Evolutionary conservation across 768 basidiomycete species (phyloP), one percentile per base, ranked within the genome.

Genomic region (Scleroderma bovista): DNA sequence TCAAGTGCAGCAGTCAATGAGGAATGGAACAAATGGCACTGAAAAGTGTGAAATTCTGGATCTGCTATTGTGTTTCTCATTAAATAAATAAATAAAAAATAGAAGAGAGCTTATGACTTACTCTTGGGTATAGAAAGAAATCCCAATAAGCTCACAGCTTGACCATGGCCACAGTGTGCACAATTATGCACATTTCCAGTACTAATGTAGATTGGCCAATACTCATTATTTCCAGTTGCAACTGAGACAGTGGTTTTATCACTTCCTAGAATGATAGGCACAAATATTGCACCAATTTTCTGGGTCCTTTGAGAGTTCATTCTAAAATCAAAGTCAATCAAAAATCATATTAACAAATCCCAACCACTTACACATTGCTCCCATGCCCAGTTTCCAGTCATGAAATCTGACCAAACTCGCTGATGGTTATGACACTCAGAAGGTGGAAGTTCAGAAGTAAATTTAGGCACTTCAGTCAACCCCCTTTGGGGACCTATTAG

Each of bases 241-340:
- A 69, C 67, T 0, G 68, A 74, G 0, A 73, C 69, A 0, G 68
- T 73, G 0, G 72, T 75, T 50, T 74, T 74, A 48, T 75, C 69
- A 46, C 67, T 71, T 0, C 72, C 71, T 4, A 54, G 48, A 12
- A 73, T 49, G 22, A 73, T 48, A 1, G 68, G 63, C 3, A 66
- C 60, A 22, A 70, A 55, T 51, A 67, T 65, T 2, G 64, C 51
- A 9, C 71, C 70, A 34, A 2, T 52, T 68, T 22, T 11, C 19
- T 1, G 53, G 44, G 44, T 68, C 57, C 22, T 56, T 13, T 0
- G 58, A 38, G 39, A 65, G 62, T 12, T 36, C 54, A 44, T 65
- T 58, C 66, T 68, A 12, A 33, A 2, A 22, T 3, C 3, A 42
- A n/a, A n/a, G n/a, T n/a, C n/a, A n/a, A n/a, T n/a, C n/a, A n/a